Evolutionary conservation across 257 asterid species (phyloP).

Genomic region (Phtheirospermum japonicum): DNA sequence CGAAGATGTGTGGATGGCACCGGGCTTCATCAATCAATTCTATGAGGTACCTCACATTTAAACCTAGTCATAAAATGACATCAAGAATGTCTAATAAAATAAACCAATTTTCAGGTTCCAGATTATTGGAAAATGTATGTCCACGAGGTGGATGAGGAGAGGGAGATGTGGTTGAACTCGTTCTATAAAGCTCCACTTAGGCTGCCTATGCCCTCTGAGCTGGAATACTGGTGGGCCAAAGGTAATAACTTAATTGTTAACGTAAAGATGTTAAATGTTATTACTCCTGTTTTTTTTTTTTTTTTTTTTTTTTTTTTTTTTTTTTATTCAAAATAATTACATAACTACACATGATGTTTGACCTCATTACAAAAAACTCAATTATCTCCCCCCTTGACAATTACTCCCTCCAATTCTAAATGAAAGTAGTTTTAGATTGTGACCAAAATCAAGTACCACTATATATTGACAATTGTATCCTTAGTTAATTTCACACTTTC

Average conservation of each 20-base stretch:
- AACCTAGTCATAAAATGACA: neutral
- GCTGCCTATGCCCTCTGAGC: slow-evolving; percentile 98
- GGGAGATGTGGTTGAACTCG: slow-evolving; percentile 95
- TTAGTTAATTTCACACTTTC: too few species aligned
- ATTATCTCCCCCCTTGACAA: too few species aligned
- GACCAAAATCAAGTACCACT: too few species aligned
- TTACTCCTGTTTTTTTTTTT: neutral
- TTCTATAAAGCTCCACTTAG: slow-evolving; percentile 89
- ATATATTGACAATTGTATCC: too few species aligned
- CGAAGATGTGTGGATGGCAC: slow-evolving; percentile 99
- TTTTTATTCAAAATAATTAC: neutral
- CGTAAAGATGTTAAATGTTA: neutral
- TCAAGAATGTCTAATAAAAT: slow-evolving; percentile 19
- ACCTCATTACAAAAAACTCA: too few species aligned
- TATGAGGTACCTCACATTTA: slow-evolving; percentile 59
- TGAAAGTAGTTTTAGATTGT: too few species aligned
- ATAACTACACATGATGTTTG: neutral
- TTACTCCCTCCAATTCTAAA: too few species aligned
- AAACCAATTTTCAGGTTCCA: slow-evolving; percentile 65
- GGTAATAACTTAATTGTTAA: slow-evolving; percentile 35
- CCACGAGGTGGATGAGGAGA: slow-evolving; percentile 87
- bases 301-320: neutral
- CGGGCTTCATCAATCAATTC: slow-evolving; percentile 97
- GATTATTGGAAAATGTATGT: slow-evolving; percentile 88
- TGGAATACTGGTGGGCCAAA: slow-evolving; percentile 87